Conservation (phyloP, 1,284 basidiomycete genomes). For the Fomes fomentarius region DNA sequence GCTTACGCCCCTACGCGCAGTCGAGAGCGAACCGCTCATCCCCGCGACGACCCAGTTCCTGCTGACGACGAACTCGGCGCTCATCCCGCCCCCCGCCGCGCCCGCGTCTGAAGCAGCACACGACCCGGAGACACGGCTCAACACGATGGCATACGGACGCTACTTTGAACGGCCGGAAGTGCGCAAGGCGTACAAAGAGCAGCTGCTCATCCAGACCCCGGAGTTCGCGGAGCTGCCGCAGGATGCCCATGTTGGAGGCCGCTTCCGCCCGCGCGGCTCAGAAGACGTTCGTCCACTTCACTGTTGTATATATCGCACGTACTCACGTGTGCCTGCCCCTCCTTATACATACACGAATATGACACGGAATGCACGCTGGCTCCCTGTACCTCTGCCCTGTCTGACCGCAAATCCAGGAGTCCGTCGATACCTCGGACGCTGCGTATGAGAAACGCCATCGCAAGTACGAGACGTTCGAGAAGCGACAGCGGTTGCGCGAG, state of each 20-base stretch:
- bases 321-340: slow-evolving; percentile 16
- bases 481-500: slow-evolving; percentile 82
- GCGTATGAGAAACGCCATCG: slow-evolving; percentile 86
- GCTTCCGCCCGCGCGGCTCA: slow-evolving; percentile 65
- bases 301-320: slow-evolving; percentile 16
- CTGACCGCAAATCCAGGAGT: slow-evolving; percentile 42
- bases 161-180: slow-evolving; percentile 82
- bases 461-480: slow-evolving; percentile 87
- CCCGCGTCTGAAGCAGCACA: slow-evolving; percentile 38
- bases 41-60: slow-evolving; percentile 66
- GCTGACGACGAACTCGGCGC: slow-evolving; percentile 67
- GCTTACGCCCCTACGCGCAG: slow-evolving; percentile 40
- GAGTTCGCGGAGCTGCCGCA: slow-evolving; percentile 63
- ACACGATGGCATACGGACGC: slow-evolving; percentile 62
- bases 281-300: slow-evolving; percentile 61
- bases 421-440: slow-evolving; percentile 79
- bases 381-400: background rate
- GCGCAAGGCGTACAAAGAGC: slow-evolving; percentile 66
- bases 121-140: slow-evolving; percentile 46
- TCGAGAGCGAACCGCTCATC: slow-evolving; percentile 71
- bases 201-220: slow-evolving; percentile 73
- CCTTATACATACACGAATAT: no score
- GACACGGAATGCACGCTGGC: no score
- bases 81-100: slow-evolving; percentile 41
- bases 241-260: slow-evolving; percentile 61